These are phyloP conservation scores for Arabis alpina DNA, from an alignment of 345 rosid species.

Conservation along the genomic window DNA sequence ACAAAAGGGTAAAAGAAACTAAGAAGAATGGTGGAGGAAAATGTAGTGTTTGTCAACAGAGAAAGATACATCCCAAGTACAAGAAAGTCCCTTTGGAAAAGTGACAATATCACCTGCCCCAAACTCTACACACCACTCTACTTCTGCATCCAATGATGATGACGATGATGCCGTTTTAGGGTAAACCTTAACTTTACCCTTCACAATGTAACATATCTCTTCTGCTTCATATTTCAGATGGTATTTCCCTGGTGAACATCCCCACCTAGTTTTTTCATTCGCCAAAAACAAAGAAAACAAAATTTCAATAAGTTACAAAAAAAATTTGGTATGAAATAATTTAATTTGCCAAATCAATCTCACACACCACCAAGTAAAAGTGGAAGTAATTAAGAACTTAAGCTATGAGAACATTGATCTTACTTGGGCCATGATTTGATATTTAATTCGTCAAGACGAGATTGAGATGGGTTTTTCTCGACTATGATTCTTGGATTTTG, in stretches of 20 bases:
- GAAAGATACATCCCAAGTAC: conserved; percentile 89
- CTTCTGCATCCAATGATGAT: conserved; percentile 25
- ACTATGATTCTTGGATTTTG: conserved; percentile 58
- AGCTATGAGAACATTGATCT: conserved; percentile 26
- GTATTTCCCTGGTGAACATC: conserved; percentile 84
- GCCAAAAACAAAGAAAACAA: neutral
- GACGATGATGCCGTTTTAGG: conserved; percentile 53
- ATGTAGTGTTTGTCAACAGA: conserved; percentile 89
- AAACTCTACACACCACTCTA: conserved; percentile 67
- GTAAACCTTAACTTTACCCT: conserved; percentile 79
- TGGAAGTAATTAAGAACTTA: neutral
- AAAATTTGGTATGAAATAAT: neutral
- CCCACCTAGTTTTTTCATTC: conserved; percentile 59
- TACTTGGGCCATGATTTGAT: conserved; percentile 99
- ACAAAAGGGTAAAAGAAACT: neutral
- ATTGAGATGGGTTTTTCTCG: conserved; percentile 69
- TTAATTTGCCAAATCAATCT: neutral
- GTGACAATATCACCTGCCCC: conserved; percentile 92
- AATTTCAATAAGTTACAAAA: neutral
- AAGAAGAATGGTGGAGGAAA: conserved; percentile 55
- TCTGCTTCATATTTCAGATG: conserved; percentile 87
- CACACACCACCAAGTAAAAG: neutral
- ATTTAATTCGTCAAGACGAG: conserved; percentile 69
- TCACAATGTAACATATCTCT: conserved; percentile 82
- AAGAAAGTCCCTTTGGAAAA: conserved; percentile 83